Base-by-base conservation (phyloP, 345 rosid species). In the Ricinus communis region DNA sequence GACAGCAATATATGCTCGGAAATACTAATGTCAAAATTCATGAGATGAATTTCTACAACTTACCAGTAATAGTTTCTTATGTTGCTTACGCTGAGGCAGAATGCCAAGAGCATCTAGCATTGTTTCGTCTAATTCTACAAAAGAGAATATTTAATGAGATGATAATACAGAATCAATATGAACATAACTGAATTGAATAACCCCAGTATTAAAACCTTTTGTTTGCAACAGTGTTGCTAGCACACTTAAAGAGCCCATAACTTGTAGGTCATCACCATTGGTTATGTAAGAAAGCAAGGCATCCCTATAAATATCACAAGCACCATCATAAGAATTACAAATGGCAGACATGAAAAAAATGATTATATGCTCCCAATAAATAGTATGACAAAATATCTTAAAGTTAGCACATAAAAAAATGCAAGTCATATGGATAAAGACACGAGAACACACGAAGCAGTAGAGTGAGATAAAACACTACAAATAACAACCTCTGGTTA, bases 51-150 rank as follows among this genome's bases (percentile, higher is more conserved):
- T 73, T 71, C 67, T 46, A 70, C 47, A 57, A 79, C 90, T 81
- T 80, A 93, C 99, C 86, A 91, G 83, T 82, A 96, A 79, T 75
- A 88, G 93, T 67, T 96, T 93, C 85, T 93, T 96, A 73, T 96
- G 97, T 66, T 93, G 93, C 82, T 96, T 88, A 71, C 96, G 91
- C 69, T 89, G 98, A 52, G 99, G 99, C 74, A 96, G 97, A 84
- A 96, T 91, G 71, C 99, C 99, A 79, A 93, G 93, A 65, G 91
- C 89, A 87, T 96, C 98, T 56, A 96, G 81, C 99, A 96, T 87
- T 68, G 93, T 81, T 78, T 93, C 99, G 70, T 96, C 97, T 81
- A 93, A 84, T 78, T 96, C 99, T 96, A 77, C 65, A 82, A 47
- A 71, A 28, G 52, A 40, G 57, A 40, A 82, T 66, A 63, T 52